Evolutionary conservation across 495 filamentous ascomycete genomes (phyloP).

Genomic region (Eremomyces bilateralis): DNA sequence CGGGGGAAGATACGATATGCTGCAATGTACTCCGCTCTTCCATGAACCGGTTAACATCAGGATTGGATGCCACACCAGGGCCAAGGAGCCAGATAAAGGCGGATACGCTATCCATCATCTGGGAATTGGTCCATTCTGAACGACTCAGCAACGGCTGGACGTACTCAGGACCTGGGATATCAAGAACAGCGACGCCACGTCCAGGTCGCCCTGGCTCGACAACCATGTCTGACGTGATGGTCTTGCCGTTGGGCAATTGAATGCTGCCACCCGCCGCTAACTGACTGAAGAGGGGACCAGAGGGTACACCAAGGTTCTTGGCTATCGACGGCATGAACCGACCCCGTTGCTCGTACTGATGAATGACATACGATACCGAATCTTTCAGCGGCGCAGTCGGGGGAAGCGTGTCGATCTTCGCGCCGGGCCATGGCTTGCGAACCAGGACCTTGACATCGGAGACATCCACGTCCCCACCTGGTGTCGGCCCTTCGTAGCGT

Average conservation of each 20-base stretch:
- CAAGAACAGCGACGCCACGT: slow-evolving; percentile 55
- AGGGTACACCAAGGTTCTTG: slow-evolving; percentile 30
- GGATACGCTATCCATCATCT: slow-evolving; percentile 41
- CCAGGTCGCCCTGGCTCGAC: slow-evolving; percentile 31
- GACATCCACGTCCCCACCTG: slow-evolving; percentile 25
- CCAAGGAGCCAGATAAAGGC: slow-evolving; percentile 69
- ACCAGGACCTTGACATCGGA: slow-evolving; percentile 51
- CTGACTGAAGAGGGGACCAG: slow-evolving; percentile 25
- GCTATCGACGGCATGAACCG: slow-evolving; percentile 55
- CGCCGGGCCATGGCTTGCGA: slow-evolving; percentile 65
- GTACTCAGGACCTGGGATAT: slow-evolving; percentile 47
- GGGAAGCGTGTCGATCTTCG: slow-evolving; percentile 39
- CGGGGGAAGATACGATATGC: slow-evolving; percentile 55
- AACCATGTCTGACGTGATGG: slow-evolving; percentile 44
- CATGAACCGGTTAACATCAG: slow-evolving; percentile 46
- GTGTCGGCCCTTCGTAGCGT: slow-evolving; percentile 41
- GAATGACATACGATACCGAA: slow-evolving; percentile 70
- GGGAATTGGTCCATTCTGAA: slow-evolving; percentile 46
- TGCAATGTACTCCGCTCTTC: slow-evolving; percentile 30
- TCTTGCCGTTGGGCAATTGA: slow-evolving; percentile 29
- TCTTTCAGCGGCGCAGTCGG: slow-evolving; percentile 36
- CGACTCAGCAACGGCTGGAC: slow-evolving; percentile 42
- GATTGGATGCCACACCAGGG: slow-evolving; percentile 36
- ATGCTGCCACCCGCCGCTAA: slow-evolving; percentile 31
- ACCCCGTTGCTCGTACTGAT: slow-evolving; percentile 49